Conservation (phyloP, 2,329 filamentous ascomycete genomes). For the Colletotrichum sp. region DNA sequence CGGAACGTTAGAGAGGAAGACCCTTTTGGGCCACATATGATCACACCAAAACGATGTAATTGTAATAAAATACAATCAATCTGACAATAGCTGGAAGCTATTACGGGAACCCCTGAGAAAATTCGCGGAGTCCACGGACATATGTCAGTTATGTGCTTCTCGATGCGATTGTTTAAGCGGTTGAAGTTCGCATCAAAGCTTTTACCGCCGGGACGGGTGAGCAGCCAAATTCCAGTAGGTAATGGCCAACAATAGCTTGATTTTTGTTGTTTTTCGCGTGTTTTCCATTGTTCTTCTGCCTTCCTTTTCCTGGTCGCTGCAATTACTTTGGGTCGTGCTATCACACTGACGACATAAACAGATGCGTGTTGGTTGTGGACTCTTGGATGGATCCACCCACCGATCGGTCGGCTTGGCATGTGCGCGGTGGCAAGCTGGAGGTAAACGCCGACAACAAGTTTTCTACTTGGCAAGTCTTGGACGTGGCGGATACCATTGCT, state of each 20-base stretch:
- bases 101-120: accelerated
- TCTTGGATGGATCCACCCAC: neutral
- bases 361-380: neutral
- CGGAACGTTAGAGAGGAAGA: neutral
- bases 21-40: neutral
- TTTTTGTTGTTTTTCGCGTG: neutral
- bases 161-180: neutral
- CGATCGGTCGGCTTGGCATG: neutral
- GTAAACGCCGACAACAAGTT: neutral
- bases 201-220: neutral
- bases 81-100: neutral
- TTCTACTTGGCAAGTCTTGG: neutral
- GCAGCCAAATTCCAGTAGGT: accelerated
- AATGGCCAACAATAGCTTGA: neutral
- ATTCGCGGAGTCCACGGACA: accelerated
- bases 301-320: neutral
- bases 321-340: neutral
- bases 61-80: neutral
- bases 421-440: neutral
- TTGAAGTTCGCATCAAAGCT: neutral
- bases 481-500: neutral
- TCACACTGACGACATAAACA: neutral
- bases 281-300: neutral
- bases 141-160: accelerated
- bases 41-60: neutral